Evolutionary conservation across 495 filamentous ascomycete genomes (phyloP).

Genomic region (Penicillium roqueforti): DNA sequence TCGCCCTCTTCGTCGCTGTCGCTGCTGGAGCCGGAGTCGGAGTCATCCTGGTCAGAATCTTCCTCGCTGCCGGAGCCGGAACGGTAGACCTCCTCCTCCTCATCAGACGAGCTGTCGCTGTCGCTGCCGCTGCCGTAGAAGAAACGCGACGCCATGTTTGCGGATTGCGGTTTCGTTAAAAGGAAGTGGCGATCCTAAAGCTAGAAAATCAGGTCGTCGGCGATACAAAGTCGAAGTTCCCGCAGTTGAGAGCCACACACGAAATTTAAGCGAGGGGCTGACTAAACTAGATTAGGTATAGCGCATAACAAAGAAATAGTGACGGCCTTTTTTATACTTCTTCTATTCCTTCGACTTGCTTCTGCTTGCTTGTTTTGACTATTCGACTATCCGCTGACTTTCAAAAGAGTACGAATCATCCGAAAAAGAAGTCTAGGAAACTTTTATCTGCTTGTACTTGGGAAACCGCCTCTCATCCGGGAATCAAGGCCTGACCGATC

Average conservation of each 20-base stretch:
- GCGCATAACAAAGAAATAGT: slow-evolving; percentile 1
- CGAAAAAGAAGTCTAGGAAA: not conserved
- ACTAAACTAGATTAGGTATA: slow-evolving; percentile 38
- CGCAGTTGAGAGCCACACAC: slow-evolving; percentile 46
- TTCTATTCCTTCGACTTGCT: not conserved
- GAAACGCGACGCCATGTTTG: slow-evolving; percentile 71
- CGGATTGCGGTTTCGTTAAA: slow-evolving; percentile 20
- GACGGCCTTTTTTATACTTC: slow-evolving; percentile 2
- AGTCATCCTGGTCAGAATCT: slow-evolving; percentile 67
- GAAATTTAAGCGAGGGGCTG: slow-evolving; percentile 51
- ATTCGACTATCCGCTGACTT: not conserved
- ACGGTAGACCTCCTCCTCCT: slow-evolving; percentile 88
- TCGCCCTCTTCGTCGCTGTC: slow-evolving; percentile 62
- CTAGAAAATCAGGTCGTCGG: slow-evolving; percentile 26
- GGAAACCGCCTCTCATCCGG: not conserved
- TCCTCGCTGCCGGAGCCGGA: slow-evolving; percentile 75
- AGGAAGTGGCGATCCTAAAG: slow-evolving; percentile 23
- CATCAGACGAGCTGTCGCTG: slow-evolving; percentile 71
- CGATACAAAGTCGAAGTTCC: slow-evolving; percentile 33
- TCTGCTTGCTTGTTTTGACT: not conserved
- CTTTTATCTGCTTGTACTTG: not conserved
- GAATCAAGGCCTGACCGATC: not conserved
- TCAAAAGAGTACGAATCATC: not conserved
- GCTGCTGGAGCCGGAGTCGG: slow-evolving; percentile 36
- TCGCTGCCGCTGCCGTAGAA: slow-evolving; percentile 92